phyloP scores from a whole-genome alignment of 371 early-diverging fungal genomes.

The Rhizomucor miehei region DNA sequence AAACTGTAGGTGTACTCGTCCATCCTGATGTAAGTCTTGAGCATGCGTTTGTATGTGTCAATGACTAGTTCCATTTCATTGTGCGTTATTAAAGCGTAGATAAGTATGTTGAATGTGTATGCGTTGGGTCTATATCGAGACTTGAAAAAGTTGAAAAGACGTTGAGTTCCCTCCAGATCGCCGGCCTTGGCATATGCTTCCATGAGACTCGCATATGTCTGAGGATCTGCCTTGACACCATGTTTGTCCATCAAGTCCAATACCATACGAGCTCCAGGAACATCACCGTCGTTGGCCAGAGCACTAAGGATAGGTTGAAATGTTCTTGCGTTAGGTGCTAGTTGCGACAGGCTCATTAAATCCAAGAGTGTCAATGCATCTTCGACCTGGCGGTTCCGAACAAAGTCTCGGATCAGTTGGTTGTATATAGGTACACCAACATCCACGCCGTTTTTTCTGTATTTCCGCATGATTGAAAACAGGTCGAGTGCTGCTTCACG shows the following conservation, averaged over 20 bases:
- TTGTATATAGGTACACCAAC: slow-evolving; percentile 24
- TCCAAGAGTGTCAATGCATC: slow-evolving; percentile 25
- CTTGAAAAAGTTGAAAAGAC: slow-evolving; percentile 23
- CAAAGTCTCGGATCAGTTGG: slow-evolving; percentile 24
- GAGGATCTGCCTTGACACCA: slow-evolving; percentile 18
- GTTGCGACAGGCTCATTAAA: slow-evolving; percentile 18
- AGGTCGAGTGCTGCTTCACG: slow-evolving; percentile 21
- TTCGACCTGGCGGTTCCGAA: slow-evolving; percentile 17
- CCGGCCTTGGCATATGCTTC: slow-evolving; percentile 43
- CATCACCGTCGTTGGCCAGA: slow-evolving; percentile 31
- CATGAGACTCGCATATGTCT: slow-evolving; percentile 34
- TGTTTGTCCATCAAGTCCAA: slow-evolving; percentile 23
- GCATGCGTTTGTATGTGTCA: slow-evolving; percentile 35
- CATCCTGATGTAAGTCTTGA: slow-evolving; percentile 21
- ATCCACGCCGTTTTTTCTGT: not conserved
- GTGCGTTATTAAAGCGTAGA: slow-evolving; percentile 30
- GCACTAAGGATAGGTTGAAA: slow-evolving; percentile 29
- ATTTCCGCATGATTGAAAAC: slow-evolving; percentile 15
- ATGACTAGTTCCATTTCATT: slow-evolving; percentile 42
- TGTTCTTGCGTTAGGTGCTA: slow-evolving; percentile 12
- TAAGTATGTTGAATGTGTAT: slow-evolving; percentile 28
- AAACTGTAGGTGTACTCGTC: slow-evolving; percentile 33
- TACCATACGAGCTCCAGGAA: slow-evolving; percentile 15
- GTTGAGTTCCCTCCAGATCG: slow-evolving; percentile 31
- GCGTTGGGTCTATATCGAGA: slow-evolving; percentile 23